These are phyloP conservation scores for Leishmania lainsoni DNA, from an alignment of 208 protist species.

Conservation along the genomic window DNA sequence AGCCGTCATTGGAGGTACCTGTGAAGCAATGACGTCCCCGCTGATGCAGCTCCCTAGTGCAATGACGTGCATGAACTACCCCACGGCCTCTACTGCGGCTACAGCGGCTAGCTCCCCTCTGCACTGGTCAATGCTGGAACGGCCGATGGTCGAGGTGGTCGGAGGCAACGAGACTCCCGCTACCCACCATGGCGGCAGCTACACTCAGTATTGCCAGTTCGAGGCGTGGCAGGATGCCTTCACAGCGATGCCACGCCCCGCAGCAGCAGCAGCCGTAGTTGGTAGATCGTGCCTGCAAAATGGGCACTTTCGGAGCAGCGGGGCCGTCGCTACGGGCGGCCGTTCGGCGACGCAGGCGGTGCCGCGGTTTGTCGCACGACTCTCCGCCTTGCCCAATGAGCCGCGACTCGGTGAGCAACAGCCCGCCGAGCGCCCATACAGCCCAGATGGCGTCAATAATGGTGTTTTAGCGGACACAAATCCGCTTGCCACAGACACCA, in stretches of 20 bases:
- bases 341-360: slow-evolving; percentile 12
- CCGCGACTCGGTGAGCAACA: slow-evolving; percentile 15
- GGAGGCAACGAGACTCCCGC: not conserved
- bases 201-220: not conserved
- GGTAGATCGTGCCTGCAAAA: slow-evolving; percentile 4
- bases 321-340: not conserved
- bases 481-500: not conserved
- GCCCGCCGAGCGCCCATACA: not conserved
- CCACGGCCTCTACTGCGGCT: not conserved
- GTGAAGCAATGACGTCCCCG: not conserved
- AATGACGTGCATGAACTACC: not conserved
- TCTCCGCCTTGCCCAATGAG: slow-evolving; percentile 28
- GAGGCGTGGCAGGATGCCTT: not conserved
- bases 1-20: not conserved
- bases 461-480: not conserved
- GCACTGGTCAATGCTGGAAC: not conserved
- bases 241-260: not conserved
- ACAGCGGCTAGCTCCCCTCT: not conserved
- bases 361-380: slow-evolving; percentile 37
- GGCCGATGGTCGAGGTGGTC: not conserved
- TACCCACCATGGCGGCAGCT: not conserved
- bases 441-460: not conserved
- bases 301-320: slow-evolving; percentile 4
- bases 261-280: not conserved
- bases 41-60: not conserved